Conservation (phyloP, 176 grass and related monocot species). For the Microstegium vimineum region DNA sequence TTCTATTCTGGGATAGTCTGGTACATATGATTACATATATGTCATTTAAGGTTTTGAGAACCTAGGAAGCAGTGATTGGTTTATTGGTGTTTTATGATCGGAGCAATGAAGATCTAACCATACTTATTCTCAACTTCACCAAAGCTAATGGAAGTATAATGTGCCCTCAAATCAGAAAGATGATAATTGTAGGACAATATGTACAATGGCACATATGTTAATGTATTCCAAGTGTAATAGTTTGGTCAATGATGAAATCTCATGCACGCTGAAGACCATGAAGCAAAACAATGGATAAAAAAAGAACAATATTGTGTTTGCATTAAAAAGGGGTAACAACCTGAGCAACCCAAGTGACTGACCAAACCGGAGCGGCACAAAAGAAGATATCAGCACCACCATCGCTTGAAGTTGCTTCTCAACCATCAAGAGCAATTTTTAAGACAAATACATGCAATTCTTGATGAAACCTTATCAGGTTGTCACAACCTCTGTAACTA, state of each 20-base stretch:
- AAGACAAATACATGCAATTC: conserved; percentile 97
- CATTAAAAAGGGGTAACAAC: conserved; percentile 5
- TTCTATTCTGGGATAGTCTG: conserved; percentile 96
- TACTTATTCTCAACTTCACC: conserved; percentile 17
- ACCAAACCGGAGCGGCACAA: conserved; percentile 95
- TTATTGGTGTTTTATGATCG: not conserved
- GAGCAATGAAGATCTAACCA: conserved; percentile 10
- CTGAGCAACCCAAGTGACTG: conserved; percentile 11
- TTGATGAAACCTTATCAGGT: conserved; percentile 86
- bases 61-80: not conserved
- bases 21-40: conserved; percentile 36
- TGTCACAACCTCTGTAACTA: conserved; percentile 28
- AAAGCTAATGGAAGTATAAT: not conserved
- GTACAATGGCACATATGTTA: not conserved
- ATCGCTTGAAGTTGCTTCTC: conserved; percentile 70
- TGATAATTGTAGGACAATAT: not conserved
- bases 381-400: conserved; percentile 73
- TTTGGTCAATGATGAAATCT: not conserved
- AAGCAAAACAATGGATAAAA: not conserved
- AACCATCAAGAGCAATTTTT: conserved; percentile 85
- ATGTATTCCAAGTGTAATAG: not conserved
- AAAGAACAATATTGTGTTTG: not conserved
- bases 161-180: not conserved
- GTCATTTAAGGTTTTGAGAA: conserved; percentile 25
- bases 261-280: not conserved